Base-by-base conservation (phyloP, 108 stramenopile species). In the Schizochytrium sp. region DNA sequence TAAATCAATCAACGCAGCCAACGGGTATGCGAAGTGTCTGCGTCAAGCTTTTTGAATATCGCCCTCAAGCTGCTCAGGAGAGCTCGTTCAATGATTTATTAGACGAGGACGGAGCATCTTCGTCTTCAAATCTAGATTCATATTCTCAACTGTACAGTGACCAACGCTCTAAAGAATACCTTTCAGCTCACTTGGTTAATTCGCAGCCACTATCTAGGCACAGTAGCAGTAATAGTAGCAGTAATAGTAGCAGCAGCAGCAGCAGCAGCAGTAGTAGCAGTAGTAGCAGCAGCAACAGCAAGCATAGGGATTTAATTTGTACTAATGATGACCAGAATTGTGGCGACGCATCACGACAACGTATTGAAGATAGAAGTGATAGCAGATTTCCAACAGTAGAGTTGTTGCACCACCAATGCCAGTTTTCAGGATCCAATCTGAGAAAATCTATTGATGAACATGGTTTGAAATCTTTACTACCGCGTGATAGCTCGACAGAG, bases 31-130 rank as follows among this genome's bases (percentile, higher is more conserved):
- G 64, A 8, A 69, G 64, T 15, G 64, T 69, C 64, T 69, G 64
- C 64, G 64, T 69, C 64, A 69, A 69, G 44, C 64, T 69, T 0
- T 69, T 69, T 15, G 64, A 69, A 44, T 69, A 69, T 69, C 64
- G 64, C 42, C 64, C 64, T 7, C 64, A 69, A 69, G 64, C 64
- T 7, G 64, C 64, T 60, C 17, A 17, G 28, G 59, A 60, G 59
- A n/a, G 19, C 19, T 60, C 59, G 19, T 60, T 60, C 59, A 28
- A 28, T 28, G 28, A 28, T 28, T 58, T 58, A 58, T 58, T 58
- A 10, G 57, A 58, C 28, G 28, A 28, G 28, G 28, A 28, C 28
- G 28, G 28, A 28, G 28, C 28, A 28, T 28, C 28, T 28, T 28
- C 28, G 28, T 28, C 28, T 28, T 58, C 57, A 58, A 17, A 58